Evolutionary conservation across 1,284 basidiomycete genomes (phyloP), one percentile per base, ranked within the genome.

Genomic region (Tilletia setariae): DNA sequence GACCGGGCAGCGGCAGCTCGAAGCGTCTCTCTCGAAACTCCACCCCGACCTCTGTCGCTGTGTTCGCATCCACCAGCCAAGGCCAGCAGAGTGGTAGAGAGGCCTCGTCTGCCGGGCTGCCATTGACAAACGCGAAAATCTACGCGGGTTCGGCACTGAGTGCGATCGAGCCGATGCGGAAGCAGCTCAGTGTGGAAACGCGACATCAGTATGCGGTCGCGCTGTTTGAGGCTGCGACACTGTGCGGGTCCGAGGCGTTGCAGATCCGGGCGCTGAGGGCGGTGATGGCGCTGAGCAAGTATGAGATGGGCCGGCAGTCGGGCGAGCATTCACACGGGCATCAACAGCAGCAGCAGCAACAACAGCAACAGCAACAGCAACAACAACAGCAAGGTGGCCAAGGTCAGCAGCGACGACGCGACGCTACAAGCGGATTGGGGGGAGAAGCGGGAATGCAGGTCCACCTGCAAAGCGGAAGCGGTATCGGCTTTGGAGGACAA

Each of bases 141-240:
- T 67, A 63, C 28, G 63, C 65, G 25, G 66, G 75, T 91, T 91
- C 53, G 21, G 44, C n/a, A 23, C 21, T 35, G 35, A 40, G 15
- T 28, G 13, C 28, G 8, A 30, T 63, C 64, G 21, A 63, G 35
- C 21, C 30, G 16, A 43, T 43, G 9, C 44, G 25, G 6, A 53
- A 28, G 11, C 13, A 40, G 25, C 64, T 65, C 19, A 65, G 44
- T 40, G 32, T 49, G 23, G 87, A 89, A 42, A 88, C 90, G 19
- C 84, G 97, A 28, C 91, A 90, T 49, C 91, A 89, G 8, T 91
- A 90, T 8, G 91, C 91, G 15, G 91, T 94, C 9, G 91, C 91
- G 49, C 90, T 96, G 30, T 94, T 95, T 81, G 93, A 95, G 81
- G 92, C 95, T 6, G 93, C 94, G 4, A 93, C 93, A 1, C 85